Base-by-base conservation (phyloP, 257 asterid species). In the Solanum pimpinellifolium region DNA sequence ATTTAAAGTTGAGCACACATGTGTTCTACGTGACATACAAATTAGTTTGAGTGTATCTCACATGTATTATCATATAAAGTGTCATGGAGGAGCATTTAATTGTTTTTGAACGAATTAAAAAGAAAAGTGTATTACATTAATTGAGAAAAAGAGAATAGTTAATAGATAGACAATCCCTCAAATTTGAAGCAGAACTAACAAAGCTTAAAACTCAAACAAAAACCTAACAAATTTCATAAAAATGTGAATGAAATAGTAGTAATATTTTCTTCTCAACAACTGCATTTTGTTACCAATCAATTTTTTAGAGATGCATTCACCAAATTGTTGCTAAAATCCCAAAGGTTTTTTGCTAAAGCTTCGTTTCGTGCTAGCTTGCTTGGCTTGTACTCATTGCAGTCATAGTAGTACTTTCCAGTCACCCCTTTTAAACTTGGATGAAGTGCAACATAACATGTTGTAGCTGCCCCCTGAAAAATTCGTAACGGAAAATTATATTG, bases 361-460 rank as follows among this genome's bases (percentile, higher is more conserved):
- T 90, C 89, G 25, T 94, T 88, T 66, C 86, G 88, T 1, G 95
- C 96, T 9, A 86, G 76, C 77, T 49, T 46, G 89, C 93, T 91
- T 7, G 95, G 88, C 76, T 82, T 83, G 35, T 68, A 81, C 89
- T 89, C 92, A 49, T 94, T 95, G 92, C 96, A 91, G 85, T 94
- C 97, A 0, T 72, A 66, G 78, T 91, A 95, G 90, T 94, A 94
- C 87, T 93, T 92, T 65, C 96, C 98, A 1, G 93, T 86, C 3
- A 91, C 90, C 3, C 94, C 95, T 88, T 90, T 88, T 90, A 93
- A 0, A 23, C 87, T 73, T 12, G 94, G 96, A 83, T 94, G 94
- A 31, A 95, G 94, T 2, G 98, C 98, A 13, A 91, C 94, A 72
- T 91, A 95, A 91, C 98, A 93, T 35, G 98, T 94, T 41, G 98